A percentile compares a stretch with the other conserved stretches of the same genome.
These are phyloP conservation scores for Glycine soja DNA, from an alignment of 306 rosid species.

Conservation along the genomic window DNA sequence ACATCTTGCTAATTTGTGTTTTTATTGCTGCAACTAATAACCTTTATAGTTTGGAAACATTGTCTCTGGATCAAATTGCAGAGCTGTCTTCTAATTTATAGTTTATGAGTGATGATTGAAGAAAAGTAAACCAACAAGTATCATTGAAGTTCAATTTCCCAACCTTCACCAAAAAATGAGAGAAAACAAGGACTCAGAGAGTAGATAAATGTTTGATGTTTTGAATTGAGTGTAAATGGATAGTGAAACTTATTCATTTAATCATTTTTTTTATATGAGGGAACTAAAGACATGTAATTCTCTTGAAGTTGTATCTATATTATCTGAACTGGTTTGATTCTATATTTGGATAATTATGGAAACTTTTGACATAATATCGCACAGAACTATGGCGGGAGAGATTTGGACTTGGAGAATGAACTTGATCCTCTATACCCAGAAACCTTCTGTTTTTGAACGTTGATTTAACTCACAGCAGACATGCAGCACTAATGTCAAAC, in stretches of 20 bases:
- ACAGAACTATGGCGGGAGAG: background rate
- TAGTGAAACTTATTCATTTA: background rate
- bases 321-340: slow-evolving; percentile 20
- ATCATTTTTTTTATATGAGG: slow-evolving; percentile 13
- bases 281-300: slow-evolving; percentile 27
- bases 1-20: slow-evolving; percentile 10
- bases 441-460: background rate
- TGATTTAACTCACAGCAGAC: slow-evolving; percentile 25
- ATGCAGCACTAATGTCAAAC: slow-evolving; percentile 7
- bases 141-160: slow-evolving; percentile 14
- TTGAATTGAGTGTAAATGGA: slow-evolving; percentile 20
- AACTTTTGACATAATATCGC: background rate
- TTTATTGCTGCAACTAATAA: background rate
- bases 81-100: slow-evolving; percentile 21
- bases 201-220: background rate
- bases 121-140: slow-evolving; percentile 12
- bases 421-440: background rate
- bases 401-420: slow-evolving; percentile 22
- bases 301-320: background rate
- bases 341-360: slow-evolving; percentile 7
- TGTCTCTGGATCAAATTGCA: background rate
- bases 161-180: background rate
- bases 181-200: background rate
- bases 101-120: slow-evolving; percentile 4
- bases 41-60: slow-evolving; percentile 25